Evolutionary conservation across 768 basidiomycete genomes (phyloP).

Genomic region (Chiua virens): DNA sequence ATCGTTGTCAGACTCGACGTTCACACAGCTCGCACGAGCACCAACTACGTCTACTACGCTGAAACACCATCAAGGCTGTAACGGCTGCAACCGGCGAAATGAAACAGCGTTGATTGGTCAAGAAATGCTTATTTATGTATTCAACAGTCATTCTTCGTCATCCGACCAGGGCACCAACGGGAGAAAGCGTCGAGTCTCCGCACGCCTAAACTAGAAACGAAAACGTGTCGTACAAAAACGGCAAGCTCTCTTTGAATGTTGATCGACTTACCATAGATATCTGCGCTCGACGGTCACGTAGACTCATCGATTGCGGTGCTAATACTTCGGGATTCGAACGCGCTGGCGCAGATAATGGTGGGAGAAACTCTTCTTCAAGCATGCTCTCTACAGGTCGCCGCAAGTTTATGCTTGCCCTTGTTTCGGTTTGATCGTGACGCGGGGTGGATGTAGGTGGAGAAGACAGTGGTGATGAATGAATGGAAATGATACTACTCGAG

Average conservation of each 20-base stretch:
- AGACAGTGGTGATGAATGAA: slow-evolving; percentile 13
- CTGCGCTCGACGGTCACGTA: slow-evolving; percentile 33
- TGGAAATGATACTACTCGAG: slow-evolving; percentile 11
- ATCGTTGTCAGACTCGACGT: too few relatives aligned
- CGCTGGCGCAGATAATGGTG: neutral
- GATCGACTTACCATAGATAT: slow-evolving; percentile 24
- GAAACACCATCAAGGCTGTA: neutral
- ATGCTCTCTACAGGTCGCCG: neutral
- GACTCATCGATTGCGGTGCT: slow-evolving; percentile 27
- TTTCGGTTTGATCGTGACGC: neutral
- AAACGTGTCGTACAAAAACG: neutral
- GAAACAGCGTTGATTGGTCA: slow-evolving; percentile 15
- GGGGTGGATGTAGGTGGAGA: slow-evolving; percentile 8
- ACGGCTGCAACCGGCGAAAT: slow-evolving; percentile 12
- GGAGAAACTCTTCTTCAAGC: neutral
- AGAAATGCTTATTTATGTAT: slow-evolving; percentile 11
- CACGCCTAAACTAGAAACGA: slow-evolving; percentile 23
- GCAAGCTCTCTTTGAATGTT: neutral
- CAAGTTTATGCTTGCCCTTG: neutral
- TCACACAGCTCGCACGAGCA: too few relatives aligned
- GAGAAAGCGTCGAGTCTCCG: slow-evolving; percentile 29
- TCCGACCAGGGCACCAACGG: slow-evolving; percentile 33
- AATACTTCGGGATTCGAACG: slow-evolving; percentile 9
- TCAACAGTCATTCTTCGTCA: slow-evolving; percentile 23
- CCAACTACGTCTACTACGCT: too few relatives aligned